phyloP scores from a whole-genome alignment of 2,329 filamentous ascomycete species.

The Penicillium sumatraense region DNA sequence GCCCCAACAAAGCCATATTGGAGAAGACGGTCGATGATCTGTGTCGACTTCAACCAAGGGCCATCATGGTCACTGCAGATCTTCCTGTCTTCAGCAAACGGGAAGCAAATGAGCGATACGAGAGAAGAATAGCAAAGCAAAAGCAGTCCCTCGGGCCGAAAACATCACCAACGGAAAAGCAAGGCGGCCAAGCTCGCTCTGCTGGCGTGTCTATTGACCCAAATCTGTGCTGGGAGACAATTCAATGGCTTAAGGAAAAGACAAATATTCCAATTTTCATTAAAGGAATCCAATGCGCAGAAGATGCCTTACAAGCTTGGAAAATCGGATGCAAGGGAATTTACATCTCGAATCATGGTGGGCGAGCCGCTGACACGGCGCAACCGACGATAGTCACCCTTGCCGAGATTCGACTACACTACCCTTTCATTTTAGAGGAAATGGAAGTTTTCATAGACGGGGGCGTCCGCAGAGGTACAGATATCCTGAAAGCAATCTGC shows the following conservation, averaged over 20 bases:
- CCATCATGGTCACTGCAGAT: not conserved
- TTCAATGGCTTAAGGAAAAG: not conserved
- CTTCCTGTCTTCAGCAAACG: not conserved
- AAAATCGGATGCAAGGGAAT: not conserved
- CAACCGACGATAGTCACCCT: not conserved
- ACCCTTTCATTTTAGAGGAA: not conserved
- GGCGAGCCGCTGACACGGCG: not conserved
- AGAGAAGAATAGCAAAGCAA: not conserved
- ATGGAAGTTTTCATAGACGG: not conserved
- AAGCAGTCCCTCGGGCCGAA: not conserved
- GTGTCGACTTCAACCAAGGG: not conserved
- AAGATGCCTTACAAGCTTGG: not conserved
- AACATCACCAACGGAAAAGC: not conserved
- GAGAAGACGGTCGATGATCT: not conserved
- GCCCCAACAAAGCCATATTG: not conserved
- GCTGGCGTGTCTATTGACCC: not conserved
- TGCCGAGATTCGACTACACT: not conserved
- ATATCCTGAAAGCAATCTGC: not conserved
- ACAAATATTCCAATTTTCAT: not conserved
- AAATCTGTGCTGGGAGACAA: not conserved
- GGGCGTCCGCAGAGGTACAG: not conserved
- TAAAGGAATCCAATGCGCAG: not conserved
- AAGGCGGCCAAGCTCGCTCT: not conserved
- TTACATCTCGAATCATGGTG: not conserved
- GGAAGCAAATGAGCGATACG: not conserved